phyloP scores from a whole-genome alignment of 306 rosid species.

The Vachellia pachyceras region DNA sequence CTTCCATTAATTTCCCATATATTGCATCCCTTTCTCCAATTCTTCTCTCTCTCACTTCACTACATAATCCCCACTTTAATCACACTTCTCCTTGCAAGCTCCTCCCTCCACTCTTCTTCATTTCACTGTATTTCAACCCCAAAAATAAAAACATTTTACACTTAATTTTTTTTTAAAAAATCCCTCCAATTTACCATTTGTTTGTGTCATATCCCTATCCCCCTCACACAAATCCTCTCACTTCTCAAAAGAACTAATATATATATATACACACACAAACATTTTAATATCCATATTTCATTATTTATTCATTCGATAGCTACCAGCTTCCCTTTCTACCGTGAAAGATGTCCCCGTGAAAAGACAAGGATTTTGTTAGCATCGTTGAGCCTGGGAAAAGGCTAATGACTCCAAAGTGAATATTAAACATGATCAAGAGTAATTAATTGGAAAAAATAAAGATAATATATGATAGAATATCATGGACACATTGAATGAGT shows the following conservation, averaged over 20 bases:
- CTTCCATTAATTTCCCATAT: background rate
- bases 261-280: background rate
- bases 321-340: background rate
- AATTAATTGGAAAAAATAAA: background rate
- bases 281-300: background rate
- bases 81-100: background rate
- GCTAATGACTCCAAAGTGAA: background rate
- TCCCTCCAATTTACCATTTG: too few species aligned
- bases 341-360: background rate
- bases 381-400: background rate
- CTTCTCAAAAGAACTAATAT: background rate
- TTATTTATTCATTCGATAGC: background rate
- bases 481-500: background rate
- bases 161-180: too few species aligned
- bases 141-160: too few species aligned
- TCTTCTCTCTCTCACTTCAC: conserved; percentile 57
- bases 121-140: too few species aligned
- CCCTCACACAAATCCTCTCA: background rate
- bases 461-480: too few species aligned
- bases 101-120: too few species aligned
- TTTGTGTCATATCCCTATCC: background rate
- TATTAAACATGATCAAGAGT: background rate
- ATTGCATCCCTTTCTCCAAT: background rate
- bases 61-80: background rate
- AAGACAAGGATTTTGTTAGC: background rate